These are phyloP conservation scores for Neurospora crassa DNA, from an alignment of 2,329 filamentous ascomycete genomes.

Conservation along the genomic window DNA sequence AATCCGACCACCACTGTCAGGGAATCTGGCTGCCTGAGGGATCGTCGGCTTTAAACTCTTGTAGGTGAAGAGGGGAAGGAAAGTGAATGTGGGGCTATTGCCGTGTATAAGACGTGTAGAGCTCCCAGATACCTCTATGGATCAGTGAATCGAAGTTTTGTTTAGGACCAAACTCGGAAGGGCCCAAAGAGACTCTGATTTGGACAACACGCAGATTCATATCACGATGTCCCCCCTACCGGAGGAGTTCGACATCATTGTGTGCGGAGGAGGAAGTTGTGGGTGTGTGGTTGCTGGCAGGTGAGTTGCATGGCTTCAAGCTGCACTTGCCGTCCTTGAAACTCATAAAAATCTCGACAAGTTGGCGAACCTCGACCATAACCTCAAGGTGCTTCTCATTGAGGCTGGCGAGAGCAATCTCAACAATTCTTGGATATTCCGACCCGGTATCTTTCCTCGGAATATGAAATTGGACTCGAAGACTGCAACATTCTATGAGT, in stretches of 20 bases:
- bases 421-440: conserved; percentile 71
- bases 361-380: conserved; percentile 67
- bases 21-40: not conserved
- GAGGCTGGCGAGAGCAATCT: conserved; percentile 64
- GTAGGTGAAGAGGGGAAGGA: not conserved
- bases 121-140: not conserved
- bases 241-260: conserved; percentile 74
- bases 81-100: conserved; percentile 1
- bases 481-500: conserved; percentile 75
- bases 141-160: not conserved
- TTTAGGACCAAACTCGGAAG: not conserved
- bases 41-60: not conserved
- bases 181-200: not conserved
- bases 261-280: conserved; percentile 64
- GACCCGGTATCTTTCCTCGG: conserved; percentile 65
- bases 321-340: conserved; percentile 15
- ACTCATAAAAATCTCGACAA: conserved; percentile 31
- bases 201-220: not conserved
- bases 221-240: conserved; percentile 39
- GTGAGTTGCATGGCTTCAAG: conserved; percentile 26
- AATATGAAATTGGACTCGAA: conserved; percentile 76
- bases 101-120: conserved; percentile 1
- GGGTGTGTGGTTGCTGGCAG: conserved; percentile 49
- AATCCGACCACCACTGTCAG: not conserved
- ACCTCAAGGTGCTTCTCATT: conserved; percentile 59